Evolutionary conservation across 495 filamentous ascomycete species (phyloP).

Genomic region (Aspergillus saccharolyticus): DNA sequence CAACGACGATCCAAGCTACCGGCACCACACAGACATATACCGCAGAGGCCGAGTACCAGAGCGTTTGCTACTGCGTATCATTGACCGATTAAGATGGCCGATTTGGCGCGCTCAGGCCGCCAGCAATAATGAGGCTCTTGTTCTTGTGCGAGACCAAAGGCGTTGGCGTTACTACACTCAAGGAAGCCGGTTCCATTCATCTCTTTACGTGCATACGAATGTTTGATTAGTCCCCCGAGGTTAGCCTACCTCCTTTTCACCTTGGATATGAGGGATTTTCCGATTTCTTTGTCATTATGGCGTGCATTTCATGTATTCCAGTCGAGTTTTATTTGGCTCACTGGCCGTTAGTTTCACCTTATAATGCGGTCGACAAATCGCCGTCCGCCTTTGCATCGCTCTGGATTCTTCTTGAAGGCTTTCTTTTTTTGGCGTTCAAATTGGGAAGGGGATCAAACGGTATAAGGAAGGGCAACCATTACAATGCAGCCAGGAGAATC

Average conservation of each 20-base stretch:
- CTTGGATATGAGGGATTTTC: conserved; percentile 13
- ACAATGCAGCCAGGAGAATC: background rate
- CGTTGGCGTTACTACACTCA: conserved; percentile 19
- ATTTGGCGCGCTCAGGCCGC: background rate
- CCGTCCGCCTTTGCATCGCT: background rate
- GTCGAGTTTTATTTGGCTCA: background rate
- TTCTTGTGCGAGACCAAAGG: background rate
- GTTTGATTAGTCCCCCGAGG: conserved; percentile 12
- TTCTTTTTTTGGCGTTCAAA: conserved; percentile 11
- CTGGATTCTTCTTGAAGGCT: background rate
- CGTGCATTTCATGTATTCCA: conserved; percentile 10
- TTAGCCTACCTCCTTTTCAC: conserved; percentile 8
- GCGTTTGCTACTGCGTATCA: conserved; percentile 41
- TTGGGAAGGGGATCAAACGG: conserved; percentile 4
- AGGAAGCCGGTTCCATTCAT: conserved; percentile 4
- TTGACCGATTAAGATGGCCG: conserved; percentile 28
- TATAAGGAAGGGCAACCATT: conserved; percentile 6
- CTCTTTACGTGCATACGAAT: conserved; percentile 24
- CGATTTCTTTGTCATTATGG: conserved; percentile 7
- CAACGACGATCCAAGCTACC: conserved; percentile 28
- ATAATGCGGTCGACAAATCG: conserved; percentile 14
- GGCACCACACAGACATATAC: conserved; percentile 34
- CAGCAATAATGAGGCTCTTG: background rate
- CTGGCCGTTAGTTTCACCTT: conserved; percentile 4
- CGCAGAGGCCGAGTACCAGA: conserved; percentile 35